Conservation (phyloP, 2,329 filamentous ascomycete genomes). For the Domatiomyces catenatus region DNA sequence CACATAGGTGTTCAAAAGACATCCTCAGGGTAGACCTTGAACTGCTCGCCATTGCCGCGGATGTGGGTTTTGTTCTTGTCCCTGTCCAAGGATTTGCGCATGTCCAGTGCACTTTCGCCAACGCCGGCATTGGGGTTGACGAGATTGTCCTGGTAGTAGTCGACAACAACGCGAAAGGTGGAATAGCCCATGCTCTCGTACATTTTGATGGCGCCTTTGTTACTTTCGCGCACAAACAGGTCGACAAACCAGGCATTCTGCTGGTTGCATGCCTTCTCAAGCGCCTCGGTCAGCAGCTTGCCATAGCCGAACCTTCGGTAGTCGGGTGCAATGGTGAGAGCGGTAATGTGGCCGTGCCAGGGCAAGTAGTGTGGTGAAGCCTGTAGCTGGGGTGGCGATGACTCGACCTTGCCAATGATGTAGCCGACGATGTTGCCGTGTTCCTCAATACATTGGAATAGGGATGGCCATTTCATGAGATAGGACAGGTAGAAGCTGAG, state of each 20-base stretch:
- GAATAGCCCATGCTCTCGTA: conserved; percentile 88
- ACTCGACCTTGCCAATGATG: conserved; percentile 91
- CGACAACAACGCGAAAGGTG: conserved; percentile 73
- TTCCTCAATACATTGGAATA: conserved; percentile 86
- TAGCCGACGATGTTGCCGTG: conserved; percentile 87
- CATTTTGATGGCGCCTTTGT: conserved; percentile 70
- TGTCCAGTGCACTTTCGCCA: conserved; percentile 85
- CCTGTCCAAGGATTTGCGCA: conserved; percentile 78
- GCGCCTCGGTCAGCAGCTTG: conserved; percentile 60
- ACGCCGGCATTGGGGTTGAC: conserved; percentile 36
- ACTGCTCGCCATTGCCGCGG: conserved; percentile 62
- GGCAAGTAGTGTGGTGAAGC: conserved; percentile 80
- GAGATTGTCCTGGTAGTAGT: conserved; percentile 77
- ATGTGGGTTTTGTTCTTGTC: conserved; percentile 64
- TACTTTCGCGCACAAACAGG: conserved; percentile 79
- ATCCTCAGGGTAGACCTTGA: conserved; percentile 65
- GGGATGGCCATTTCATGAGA: conserved; percentile 83
- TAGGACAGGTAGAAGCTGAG: conserved; percentile 92
- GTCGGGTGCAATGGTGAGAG: conserved; percentile 76
- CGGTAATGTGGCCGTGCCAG: conserved; percentile 98
- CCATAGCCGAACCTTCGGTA: conserved; percentile 78
- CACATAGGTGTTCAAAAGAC: conserved; percentile 40
- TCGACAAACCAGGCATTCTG: conserved; percentile 90
- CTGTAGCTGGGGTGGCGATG: conserved; percentile 49
- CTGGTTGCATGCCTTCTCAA: conserved; percentile 69